Evolutionary conservation across 805 yeast species (phyloP), one percentile per base, ranked within the genome.

Genomic region (Candida arabinofermentans): DNA sequence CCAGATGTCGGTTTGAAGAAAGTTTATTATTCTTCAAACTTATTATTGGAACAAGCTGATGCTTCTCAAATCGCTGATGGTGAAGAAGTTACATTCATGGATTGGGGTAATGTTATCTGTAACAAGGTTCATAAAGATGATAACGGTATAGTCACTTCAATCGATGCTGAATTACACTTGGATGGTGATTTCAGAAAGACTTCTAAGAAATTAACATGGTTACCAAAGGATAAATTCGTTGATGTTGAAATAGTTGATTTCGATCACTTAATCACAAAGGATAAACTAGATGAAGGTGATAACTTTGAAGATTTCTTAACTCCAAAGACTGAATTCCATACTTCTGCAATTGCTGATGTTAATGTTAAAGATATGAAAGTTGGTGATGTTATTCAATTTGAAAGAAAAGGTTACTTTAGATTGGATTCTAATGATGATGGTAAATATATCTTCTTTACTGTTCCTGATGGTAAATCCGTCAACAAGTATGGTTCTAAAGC

Each of bases 101-200:
- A 91, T 69, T 91, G 98, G 98, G 98, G 97, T 75, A 91, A 91
- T 64, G 85, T 81, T 44, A 84, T 91, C 51, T 70, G 90, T 51
- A 77, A 83, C 51, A 78, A 79, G 62, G 75, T 90, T 59, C 68
- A 67, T 61, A 81, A 77, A 62, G 81, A 79, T 49, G 84, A 76
- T 44, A 75, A 66, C 36, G 70, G 65, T 38, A 49, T 70, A 29
- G 84, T 84, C 42, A 72, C 71, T 36, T 70, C 82, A 3, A 70
- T 91, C 47, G 83, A 78, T 40, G 96, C 88, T 42, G 83, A 79
- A 54, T 72, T 91, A 56, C 84, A 91, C 65, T 75, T 91, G 59
- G 96, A 86, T 52, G 98, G 98, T 69, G 98, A 91, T 65, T 91
- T 90, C 87, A 84, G 86, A 69, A 91, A 89, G 72, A 91, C 98